Evolutionary conservation across 2,329 filamentous ascomycete species (phyloP).

Genomic region (Alternaria rosae): DNA sequence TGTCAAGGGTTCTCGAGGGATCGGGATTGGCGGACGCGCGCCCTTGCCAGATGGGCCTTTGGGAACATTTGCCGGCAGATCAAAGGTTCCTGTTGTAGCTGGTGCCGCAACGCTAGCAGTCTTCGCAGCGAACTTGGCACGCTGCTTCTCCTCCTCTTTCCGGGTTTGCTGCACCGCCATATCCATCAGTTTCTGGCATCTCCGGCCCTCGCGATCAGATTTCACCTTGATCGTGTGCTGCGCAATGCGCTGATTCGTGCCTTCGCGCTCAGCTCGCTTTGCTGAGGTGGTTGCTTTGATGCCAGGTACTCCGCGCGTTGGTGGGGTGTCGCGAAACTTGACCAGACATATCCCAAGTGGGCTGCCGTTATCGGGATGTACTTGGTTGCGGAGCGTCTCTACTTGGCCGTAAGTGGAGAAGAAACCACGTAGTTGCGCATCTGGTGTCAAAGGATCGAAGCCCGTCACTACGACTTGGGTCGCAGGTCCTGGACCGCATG

Average conservation of each 20-base stretch:
- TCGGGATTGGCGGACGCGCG: slow-evolving; percentile 44
- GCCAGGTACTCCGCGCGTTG: slow-evolving; percentile 58
- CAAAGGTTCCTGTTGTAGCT: slow-evolving; percentile 44
- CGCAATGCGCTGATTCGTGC: slow-evolving; percentile 82
- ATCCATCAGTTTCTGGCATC: slow-evolving; percentile 80
- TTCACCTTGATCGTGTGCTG: slow-evolving; percentile 80
- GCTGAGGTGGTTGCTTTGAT: slow-evolving; percentile 81
- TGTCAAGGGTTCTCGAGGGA: slow-evolving; percentile 51
- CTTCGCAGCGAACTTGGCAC: slow-evolving; percentile 43
- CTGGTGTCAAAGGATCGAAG: slow-evolving; percentile 89
- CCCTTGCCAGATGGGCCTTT: slow-evolving; percentile 76
- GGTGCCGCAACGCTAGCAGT: slow-evolving; percentile 29
- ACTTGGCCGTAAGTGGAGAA: slow-evolving; percentile 88
- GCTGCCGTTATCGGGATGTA: slow-evolving; percentile 91
- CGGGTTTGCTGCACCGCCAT: slow-evolving; percentile 73
- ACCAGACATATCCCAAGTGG: slow-evolving; percentile 94
- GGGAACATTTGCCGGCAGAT: slow-evolving; percentile 82
- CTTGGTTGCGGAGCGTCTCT: slow-evolving; percentile 88
- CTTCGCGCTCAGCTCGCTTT: slow-evolving; percentile 77
- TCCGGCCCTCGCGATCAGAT: slow-evolving; percentile 85
- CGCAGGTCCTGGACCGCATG: slow-evolving; percentile 86
- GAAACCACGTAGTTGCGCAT: slow-evolving; percentile 76
- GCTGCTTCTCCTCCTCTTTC: slow-evolving; percentile 63
- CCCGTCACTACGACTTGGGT: slow-evolving; percentile 92
- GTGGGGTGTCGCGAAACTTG: slow-evolving; percentile 77